Evolutionary conservation across 2,329 filamentous ascomycete species (phyloP), one percentile per base, ranked within the genome.

Genomic region (Fusarium sp.): DNA sequence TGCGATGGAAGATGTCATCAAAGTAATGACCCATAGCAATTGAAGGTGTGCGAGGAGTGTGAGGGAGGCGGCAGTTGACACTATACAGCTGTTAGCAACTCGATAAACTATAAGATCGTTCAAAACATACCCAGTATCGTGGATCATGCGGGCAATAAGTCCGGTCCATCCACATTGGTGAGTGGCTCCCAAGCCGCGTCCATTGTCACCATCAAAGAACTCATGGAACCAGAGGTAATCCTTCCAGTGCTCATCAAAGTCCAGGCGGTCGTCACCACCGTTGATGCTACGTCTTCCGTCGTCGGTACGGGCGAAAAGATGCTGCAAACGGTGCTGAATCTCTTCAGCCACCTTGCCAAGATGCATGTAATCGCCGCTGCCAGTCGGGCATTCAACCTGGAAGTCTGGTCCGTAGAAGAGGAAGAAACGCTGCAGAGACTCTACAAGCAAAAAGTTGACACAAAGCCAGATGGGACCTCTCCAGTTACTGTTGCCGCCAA

Each of bases 81-180:
- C 93, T 95, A 71, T 44, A 4, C 8, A 30, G 18, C 54, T 45
- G 79, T 89, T 81, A 89, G 85, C 76, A 58, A 29, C 25, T 22
- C 8, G 30, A 12, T 38, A 12, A 30, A 40, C n/a, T 6, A 44
- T 5, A 53, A 50, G 22, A 43, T 40, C 2, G 8, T 18, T 50
- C 8, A 59, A 30, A 70, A 83, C 91, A 84, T 90, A 96, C 93
- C 95, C 95, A 73, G 95, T 98, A 77, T 98, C 96, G 75, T 98
- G 95, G 65, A 98, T 98, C 89, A 98, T 92, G 81, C 97, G 95
- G 27, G 95, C 95, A 79, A 98, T 94, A 73, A 98, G 82, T 25
- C 95, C 95, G 40, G 95, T 98, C 95, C 96, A 98, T 52, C 95
- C 95, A 77, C 94, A 97, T 81, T 98, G 96, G 81, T 98, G 96